Percentiles rank a stretch among this genome's conserved stretches.
Conservation (phyloP, 495 filamentous ascomycete genomes). For the Saxophila tyrrhenica region DNA sequence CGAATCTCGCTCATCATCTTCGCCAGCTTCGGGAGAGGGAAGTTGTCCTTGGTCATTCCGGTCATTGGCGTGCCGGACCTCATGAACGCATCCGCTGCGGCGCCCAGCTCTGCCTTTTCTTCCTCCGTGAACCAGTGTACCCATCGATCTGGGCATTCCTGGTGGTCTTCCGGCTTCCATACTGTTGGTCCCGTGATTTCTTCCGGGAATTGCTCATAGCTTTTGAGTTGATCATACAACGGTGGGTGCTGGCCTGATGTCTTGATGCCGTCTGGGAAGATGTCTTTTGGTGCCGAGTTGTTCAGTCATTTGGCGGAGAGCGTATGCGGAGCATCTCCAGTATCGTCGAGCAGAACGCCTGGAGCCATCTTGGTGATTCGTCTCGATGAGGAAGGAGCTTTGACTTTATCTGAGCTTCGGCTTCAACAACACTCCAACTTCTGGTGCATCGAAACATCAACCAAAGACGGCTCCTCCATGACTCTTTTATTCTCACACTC, state of each 20-base stretch:
- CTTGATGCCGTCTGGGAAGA: slow-evolving; percentile 35
- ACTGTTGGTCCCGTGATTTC: slow-evolving; percentile 63
- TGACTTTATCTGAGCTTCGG: neutral
- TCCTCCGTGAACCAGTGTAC: slow-evolving; percentile 53
- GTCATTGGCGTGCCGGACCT: slow-evolving; percentile 50
- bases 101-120: slow-evolving; percentile 58
- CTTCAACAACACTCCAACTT: neutral
- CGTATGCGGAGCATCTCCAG: slow-evolving; percentile 1
- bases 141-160: slow-evolving; percentile 59
- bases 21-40: slow-evolving; percentile 53
- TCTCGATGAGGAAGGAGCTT: neutral
- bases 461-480: neutral
- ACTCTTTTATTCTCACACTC: neutral
- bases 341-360: slow-evolving; percentile 2
- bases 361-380: neutral
- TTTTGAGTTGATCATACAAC: slow-evolving; percentile 49
- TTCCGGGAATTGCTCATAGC: slow-evolving; percentile 63
- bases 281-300: slow-evolving; percentile 15
- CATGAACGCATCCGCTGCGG: slow-evolving; percentile 59
- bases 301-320: slow-evolving; percentile 1
- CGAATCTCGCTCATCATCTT: slow-evolving; percentile 46
- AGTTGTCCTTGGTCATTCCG: slow-evolving; percentile 63
- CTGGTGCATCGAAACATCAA: neutral
- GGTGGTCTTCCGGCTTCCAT: slow-evolving; percentile 66
- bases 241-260: slow-evolving; percentile 75